phyloP scores from a whole-genome alignment of 192 early-diverging fungal genomes.

The Coemansia pectinata region DNA sequence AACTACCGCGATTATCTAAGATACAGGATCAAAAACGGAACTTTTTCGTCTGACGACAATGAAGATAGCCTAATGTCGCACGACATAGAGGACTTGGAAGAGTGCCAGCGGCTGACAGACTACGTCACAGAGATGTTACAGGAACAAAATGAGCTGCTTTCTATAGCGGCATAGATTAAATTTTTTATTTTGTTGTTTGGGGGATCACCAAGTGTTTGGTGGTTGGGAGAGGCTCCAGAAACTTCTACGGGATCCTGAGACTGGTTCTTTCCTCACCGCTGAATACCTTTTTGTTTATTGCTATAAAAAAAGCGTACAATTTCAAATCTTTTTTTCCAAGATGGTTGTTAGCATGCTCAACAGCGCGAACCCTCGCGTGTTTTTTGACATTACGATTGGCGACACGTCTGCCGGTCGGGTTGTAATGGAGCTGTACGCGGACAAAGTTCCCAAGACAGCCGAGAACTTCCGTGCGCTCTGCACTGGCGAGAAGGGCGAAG shows the following conservation, averaged over 20 bases:
- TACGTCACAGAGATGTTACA: conserved; percentile 10
- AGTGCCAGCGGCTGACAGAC: conserved; percentile 11
- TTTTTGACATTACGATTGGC: conserved; percentile 60
- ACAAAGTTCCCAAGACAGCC: conserved; percentile 71
- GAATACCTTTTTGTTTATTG: conserved; percentile 5
- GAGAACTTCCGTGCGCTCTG: conserved; percentile 99
- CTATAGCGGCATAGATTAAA: not conserved
- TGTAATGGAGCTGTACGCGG: conserved; percentile 65
- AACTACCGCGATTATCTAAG: conserved; percentile 52
- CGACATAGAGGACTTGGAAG: conserved; percentile 10
- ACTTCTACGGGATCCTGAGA: not conserved
- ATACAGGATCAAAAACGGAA: conserved; percentile 22
- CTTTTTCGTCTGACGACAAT: not conserved
- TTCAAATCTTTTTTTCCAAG: not conserved
- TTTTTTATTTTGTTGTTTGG: not conserved
- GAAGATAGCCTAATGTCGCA: not conserved
- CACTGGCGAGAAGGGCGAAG: conserved; percentile 87
- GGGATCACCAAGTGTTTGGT: not conserved
- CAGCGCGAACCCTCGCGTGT: conserved; percentile 56
- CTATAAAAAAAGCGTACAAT: not conserved
- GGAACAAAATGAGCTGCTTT: not conserved
- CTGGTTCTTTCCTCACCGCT: not conserved
- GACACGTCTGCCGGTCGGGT: conserved; percentile 43
- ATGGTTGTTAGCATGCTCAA: conserved; percentile 43
- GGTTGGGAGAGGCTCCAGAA: not conserved